These are phyloP conservation scores for Phragmites australis DNA, from an alignment of 176 grass and related monocot species.

Conservation along the genomic window DNA sequence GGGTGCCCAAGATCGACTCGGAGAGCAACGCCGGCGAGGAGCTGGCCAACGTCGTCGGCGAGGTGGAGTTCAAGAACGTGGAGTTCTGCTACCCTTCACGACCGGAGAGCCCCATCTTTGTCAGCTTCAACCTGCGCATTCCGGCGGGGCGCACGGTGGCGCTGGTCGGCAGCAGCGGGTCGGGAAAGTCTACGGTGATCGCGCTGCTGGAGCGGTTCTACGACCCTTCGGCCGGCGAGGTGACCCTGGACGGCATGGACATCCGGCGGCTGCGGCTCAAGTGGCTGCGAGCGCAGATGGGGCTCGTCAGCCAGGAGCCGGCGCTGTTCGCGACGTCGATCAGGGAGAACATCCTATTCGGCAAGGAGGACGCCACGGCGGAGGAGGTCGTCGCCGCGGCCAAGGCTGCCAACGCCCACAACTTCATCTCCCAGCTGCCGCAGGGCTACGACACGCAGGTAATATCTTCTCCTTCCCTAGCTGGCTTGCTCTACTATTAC, in stretches of 20 bases:
- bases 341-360: constrained; percentile 88
- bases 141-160: constrained; percentile 83
- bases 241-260: constrained; percentile 71
- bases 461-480: neutral
- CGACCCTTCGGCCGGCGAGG: constrained; percentile 69
- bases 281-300: constrained; percentile 88
- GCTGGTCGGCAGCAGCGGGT: constrained; percentile 80
- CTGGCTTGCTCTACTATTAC: neutral
- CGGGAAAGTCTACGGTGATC: constrained; percentile 94
- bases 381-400: constrained; percentile 72
- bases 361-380: constrained; percentile 84
- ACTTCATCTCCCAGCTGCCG: constrained; percentile 93
- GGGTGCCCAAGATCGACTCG: constrained; percentile 91
- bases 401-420: constrained; percentile 90
- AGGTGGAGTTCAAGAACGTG: constrained; percentile 78
- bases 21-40: constrained; percentile 66
- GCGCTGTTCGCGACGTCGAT: constrained; percentile 94
- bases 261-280: constrained; percentile 79
- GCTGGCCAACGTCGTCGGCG: constrained; percentile 61
- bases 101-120: constrained; percentile 73
- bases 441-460: constrained; percentile 93
- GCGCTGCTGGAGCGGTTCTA: constrained; percentile 91
- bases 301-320: constrained; percentile 95
- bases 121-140: constrained; percentile 73
- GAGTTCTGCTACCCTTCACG: constrained; percentile 91